These are phyloP conservation scores for Yamadazyma sp. DNA, from an alignment of 805 yeast species.

Conservation along the genomic window DNA sequence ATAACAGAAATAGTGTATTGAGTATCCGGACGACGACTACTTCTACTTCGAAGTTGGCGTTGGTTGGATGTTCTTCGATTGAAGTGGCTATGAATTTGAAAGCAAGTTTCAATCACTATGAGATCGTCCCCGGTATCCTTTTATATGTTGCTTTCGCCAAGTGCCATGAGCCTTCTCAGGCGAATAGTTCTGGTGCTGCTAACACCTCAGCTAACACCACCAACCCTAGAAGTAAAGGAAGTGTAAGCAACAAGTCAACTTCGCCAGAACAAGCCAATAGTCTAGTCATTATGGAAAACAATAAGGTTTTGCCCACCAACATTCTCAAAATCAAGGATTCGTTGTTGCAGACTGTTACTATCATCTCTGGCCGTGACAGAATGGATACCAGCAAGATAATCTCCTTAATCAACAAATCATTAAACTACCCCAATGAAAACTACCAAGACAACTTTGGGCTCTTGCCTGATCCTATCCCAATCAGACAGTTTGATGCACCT, in stretches of 20 bases:
- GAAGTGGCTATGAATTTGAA: slow-evolving; percentile 81
- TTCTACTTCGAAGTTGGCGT: slow-evolving; percentile 25
- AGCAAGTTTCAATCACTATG: slow-evolving; percentile 77
- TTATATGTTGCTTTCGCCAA: slow-evolving; percentile 85
- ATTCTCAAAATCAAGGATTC: slow-evolving; percentile 23
- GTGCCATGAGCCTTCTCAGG: slow-evolving; percentile 40
- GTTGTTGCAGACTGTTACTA: slow-evolving; percentile 20
- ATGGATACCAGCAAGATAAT: slow-evolving; percentile 40
- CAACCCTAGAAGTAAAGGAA: not conserved
- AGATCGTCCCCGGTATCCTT: slow-evolving; percentile 73
- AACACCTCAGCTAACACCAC: too few species aligned
- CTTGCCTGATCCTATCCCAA: slow-evolving; percentile 67
- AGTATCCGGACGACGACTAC: slow-evolving; percentile 22
- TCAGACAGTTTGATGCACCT: slow-evolving; percentile 83
- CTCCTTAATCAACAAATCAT: slow-evolving; percentile 42
- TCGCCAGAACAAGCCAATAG: slow-evolving; percentile 6
- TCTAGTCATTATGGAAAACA: slow-evolving; percentile 14
- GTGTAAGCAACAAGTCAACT: not conserved
- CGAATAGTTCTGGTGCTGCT: too few species aligned
- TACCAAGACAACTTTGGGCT: slow-evolving; percentile 64
- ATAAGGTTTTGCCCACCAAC: slow-evolving; percentile 21
- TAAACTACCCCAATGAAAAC: slow-evolving; percentile 42
- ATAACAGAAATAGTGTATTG: slow-evolving; percentile 15
- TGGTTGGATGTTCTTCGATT: slow-evolving; percentile 69
- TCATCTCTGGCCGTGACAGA: slow-evolving; percentile 17